These are phyloP conservation scores for Scutellaria baicalensis DNA, from an alignment of 257 asterid genomes.

Conservation along the genomic window DNA sequence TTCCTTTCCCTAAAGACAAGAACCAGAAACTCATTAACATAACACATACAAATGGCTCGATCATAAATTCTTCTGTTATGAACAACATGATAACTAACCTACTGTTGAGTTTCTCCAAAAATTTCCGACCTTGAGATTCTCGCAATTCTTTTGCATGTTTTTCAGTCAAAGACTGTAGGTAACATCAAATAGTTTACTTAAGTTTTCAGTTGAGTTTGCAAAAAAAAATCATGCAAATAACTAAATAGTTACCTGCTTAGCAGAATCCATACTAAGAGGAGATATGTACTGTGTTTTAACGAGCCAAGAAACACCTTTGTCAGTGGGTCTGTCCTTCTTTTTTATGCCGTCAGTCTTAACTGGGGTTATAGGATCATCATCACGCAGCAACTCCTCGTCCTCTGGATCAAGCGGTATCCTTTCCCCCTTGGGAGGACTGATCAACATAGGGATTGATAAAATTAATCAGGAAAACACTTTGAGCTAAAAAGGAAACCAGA, in stretches of 20 bases:
- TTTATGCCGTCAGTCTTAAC: slow-evolving; percentile 78
- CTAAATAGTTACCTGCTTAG: slow-evolving; percentile 63
- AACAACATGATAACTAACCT: slow-evolving; percentile 49
- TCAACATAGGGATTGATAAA: slow-evolving; percentile 18
- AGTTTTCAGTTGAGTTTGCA: slow-evolving; percentile 1
- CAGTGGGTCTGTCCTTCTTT: slow-evolving; percentile 92
- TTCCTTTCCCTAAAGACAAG: slow-evolving; percentile 57
- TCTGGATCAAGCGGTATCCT: slow-evolving; percentile 68
- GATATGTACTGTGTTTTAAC: slow-evolving; percentile 97
- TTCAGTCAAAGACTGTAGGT: slow-evolving; percentile 72
- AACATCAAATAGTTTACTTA: slow-evolving; percentile 8
- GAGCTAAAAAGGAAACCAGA: slow-evolving; percentile 2
- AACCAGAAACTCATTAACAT: background rate
- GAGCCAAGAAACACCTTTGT: slow-evolving; percentile 95
- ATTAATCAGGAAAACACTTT: slow-evolving; percentile 15
- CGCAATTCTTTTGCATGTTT: slow-evolving; percentile 91
- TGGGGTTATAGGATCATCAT: slow-evolving; percentile 83
- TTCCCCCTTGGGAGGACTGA: slow-evolving; percentile 83
- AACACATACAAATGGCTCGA: slow-evolving; percentile 3
- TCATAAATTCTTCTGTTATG: background rate
- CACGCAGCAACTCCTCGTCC: slow-evolving; percentile 90
- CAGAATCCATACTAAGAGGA: slow-evolving; percentile 77
- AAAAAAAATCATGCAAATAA: slow-evolving; percentile 1
- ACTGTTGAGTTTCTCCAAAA: slow-evolving; percentile 76
- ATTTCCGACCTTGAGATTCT: slow-evolving; percentile 57